Evolutionary conservation across 2,329 filamentous ascomycete genomes (phyloP), one percentile per base, ranked within the genome.

Genomic region (Penicillium thymicola): DNA sequence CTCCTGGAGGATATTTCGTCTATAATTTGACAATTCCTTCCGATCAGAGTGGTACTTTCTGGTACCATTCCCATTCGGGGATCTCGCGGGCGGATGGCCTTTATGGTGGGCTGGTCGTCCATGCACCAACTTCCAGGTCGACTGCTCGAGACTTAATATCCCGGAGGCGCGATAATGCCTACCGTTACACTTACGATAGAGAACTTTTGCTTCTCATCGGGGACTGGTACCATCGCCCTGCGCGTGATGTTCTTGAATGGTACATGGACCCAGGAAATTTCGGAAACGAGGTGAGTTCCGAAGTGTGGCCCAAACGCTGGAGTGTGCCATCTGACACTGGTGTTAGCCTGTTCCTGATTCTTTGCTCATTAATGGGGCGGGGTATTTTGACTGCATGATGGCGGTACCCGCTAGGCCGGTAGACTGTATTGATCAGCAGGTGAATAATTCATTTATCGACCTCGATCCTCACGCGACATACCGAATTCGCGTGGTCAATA

Each of bases 1-100:
- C 79, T 0, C 82, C 88, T 0, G 88, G 88, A 4, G 73, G 76
- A 9, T 65, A 63, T n/a, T 77, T 76, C 58, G 66, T 70, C 41
- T 79, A 79, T 56, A 69, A 75, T 30, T 67, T 81, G 65, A 75
- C 70, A 8, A 72, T 75, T 34, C 66, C 72, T 2, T 43, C 59
- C 9, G 60, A 71, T 36, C 75, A 79, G 59, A 72, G 70, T 51
- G 77, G 77, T 5, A 79, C 78, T 1, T 80, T 78, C 57, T 81
- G 79, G 79, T 81, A 75, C 44, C 79, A 81, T 67, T 73, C 78
- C 4, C 79, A 81, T 63, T 71, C 75, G 3, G 70, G 73, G 14
- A 65, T 76, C 4, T 72, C 76, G 48, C 69, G 77, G 52, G 75
- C 71, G 6, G 79, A 81, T 63, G 79, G 79, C 0, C 64, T 81